Evolutionary conservation across 2,329 filamentous ascomycete genomes (phyloP).

Genomic region (Drechmeria coniospora): DNA sequence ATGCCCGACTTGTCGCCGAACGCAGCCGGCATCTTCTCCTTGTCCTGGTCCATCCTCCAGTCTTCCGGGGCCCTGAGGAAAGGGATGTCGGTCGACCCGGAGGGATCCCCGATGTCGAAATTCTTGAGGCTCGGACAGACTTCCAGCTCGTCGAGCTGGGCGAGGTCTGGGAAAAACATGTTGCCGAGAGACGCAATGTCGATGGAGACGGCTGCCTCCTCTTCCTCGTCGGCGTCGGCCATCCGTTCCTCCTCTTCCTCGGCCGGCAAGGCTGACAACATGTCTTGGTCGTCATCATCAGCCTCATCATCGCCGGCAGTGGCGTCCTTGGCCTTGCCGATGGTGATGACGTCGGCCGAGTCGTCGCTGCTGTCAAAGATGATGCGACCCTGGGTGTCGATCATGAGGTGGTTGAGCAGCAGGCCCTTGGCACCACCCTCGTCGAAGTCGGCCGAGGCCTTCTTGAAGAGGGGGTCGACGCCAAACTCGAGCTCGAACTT

Average conservation of each 20-base stretch:
- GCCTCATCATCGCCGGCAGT: slow-evolving; percentile 24
- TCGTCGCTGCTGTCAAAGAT: slow-evolving; percentile 98
- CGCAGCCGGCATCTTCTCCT: slow-evolving; percentile 37
- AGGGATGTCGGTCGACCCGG: slow-evolving; percentile 74
- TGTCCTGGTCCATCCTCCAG: slow-evolving; percentile 58
- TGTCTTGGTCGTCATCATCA: slow-evolving; percentile 14
- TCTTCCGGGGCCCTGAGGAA: slow-evolving; percentile 83
- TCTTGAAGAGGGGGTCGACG: slow-evolving; percentile 97
- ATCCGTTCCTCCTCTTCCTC: slow-evolving; percentile 27
- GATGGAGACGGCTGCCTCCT: slow-evolving; percentile 49
- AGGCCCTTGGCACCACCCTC: slow-evolving; percentile 94
- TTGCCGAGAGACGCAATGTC: slow-evolving; percentile 60
- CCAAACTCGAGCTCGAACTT: slow-evolving; percentile 96
- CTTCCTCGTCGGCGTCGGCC: slow-evolving; percentile 29
- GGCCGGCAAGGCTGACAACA: slow-evolving; percentile 17
- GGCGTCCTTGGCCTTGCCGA: slow-evolving; percentile 20
- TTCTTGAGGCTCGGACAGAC: slow-evolving; percentile 90
- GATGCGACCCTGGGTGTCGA: slow-evolving; percentile 80
- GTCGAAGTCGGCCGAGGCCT: slow-evolving; percentile 94
- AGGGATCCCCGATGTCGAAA: slow-evolving; percentile 79
- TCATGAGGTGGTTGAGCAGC: slow-evolving; percentile 89
- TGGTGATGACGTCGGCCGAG: slow-evolving; percentile 31
- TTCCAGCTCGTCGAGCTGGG: slow-evolving; percentile 66
- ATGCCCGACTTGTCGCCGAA: slow-evolving; percentile 59
- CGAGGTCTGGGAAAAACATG: slow-evolving; percentile 75